Evolutionary conservation across 2,329 filamentous ascomycete species (phyloP).

Genomic region (Coniosporium tulheliwenetii): DNA sequence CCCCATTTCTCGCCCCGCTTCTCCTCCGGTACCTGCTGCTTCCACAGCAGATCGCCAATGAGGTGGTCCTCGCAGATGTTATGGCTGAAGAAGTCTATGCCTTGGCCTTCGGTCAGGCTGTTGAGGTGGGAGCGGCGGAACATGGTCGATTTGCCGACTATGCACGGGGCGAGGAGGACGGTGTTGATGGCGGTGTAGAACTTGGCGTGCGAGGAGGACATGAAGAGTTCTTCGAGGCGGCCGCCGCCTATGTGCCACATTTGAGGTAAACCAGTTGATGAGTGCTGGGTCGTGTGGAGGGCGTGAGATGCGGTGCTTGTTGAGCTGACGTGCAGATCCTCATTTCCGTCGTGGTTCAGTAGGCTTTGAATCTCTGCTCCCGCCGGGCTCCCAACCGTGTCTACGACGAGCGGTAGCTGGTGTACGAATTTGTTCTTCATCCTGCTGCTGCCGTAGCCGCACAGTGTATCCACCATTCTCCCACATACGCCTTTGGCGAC

Average conservation of each 20-base stretch:
- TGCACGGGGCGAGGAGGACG: conserved; percentile 77
- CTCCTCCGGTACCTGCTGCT: conserved; percentile 34
- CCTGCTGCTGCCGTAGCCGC: conserved; percentile 42
- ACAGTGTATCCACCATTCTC: conserved; percentile 78
- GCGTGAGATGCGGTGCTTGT: conserved; percentile 2
- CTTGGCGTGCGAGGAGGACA: conserved; percentile 86
- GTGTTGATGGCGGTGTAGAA: conserved; percentile 98
- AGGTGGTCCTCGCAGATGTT: conserved; percentile 98
- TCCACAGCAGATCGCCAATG: conserved; percentile 86
- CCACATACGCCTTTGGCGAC: conserved; percentile 62
- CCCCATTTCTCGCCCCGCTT: conserved; percentile 31
- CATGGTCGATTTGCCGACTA: conserved; percentile 97
- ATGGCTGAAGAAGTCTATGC: conserved; percentile 83
- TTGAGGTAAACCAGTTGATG: conserved; percentile 4
- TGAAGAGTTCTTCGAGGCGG: conserved; percentile 83
- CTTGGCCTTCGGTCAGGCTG: conserved; percentile 47
- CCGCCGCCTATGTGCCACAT: conserved; percentile 43
- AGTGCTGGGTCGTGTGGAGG: conserved; percentile 1
- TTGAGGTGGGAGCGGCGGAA: conserved; percentile 86
- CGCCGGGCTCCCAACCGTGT: conserved; percentile 28
- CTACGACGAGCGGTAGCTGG: conserved; percentile 80
- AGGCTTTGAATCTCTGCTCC: conserved; percentile 10
- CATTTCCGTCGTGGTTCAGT: conserved; percentile 2
- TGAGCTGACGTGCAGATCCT: conserved; percentile 6
- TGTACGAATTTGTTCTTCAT: conserved; percentile 76